Base-by-base conservation (phyloP, 805 yeast species). In the Lachancea sp. region DNA sequence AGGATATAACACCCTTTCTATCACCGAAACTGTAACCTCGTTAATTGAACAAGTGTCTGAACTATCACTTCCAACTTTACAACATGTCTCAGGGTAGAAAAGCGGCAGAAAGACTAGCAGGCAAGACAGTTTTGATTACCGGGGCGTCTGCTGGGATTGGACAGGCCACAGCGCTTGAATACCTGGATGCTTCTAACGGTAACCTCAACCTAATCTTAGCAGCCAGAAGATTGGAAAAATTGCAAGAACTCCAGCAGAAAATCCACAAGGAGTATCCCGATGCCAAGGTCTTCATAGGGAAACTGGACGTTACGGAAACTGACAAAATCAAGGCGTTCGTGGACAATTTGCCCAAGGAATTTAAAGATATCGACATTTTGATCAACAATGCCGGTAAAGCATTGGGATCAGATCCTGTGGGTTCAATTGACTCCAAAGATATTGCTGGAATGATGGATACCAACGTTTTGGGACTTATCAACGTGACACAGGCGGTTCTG, bases 61-160 rank as follows among this genome's bases (percentile, higher is more conserved):
- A 26, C 29, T 13, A 12, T 13, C 18, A 28, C 15, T 12, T 4
- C 8, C 17, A 13, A 12, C 30, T 19, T 25, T 8, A n/a, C n/a
- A n/a, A n/a, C n/a, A 78, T 78, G 83, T 80, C 87, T 6, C 77
- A 71, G 65, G 90, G 89, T 48, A 48, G 71, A 38, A 74, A 70
- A 56, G 92, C 95, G 39, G 85, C 89, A 31, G 80, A 80, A 59
- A 75, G 96, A 60, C 70, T 90, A 24, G 78, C 83, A 17, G 83
- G 83, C 36, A 89, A 90, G 59, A 77, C 80, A 15, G 72, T 86
- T 23, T 73, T 90, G 30, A 82, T 90, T 54, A 86, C 97, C n/a
- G 97, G 97, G 47, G 97, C 97, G 6, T 85, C 96, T 19, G 79
- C 96, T 12, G 97, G 97, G 41, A 90, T 90, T 54, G 98, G 97